Conservation (phyloP, 163 green algal genomes). For the Scenedesmus sp. region DNA sequence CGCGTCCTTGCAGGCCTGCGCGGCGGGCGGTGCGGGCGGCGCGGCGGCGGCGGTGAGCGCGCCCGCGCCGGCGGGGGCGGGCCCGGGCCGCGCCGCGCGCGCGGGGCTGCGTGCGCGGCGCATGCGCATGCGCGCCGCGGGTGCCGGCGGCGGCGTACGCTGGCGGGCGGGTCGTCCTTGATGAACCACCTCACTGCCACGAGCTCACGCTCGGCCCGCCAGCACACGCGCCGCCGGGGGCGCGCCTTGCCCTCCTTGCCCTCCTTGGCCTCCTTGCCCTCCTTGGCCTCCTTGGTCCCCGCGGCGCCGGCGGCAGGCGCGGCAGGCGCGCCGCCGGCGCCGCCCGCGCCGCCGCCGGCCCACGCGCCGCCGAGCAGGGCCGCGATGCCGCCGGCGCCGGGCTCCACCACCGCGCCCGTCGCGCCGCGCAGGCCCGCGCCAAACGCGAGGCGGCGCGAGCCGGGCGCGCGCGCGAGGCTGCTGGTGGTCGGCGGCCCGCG, state of each 20-base stretch:
- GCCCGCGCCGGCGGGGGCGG: too few relatives aligned
- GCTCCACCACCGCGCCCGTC: background rate
- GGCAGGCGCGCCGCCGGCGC: background rate
- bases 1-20: conserved; percentile 34
- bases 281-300: too few relatives aligned
- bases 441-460: conserved; percentile 6
- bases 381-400: background rate
- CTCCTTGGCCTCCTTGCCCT: background rate
- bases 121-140: background rate
- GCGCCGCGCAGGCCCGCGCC: background rate
- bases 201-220: conserved; percentile 16
- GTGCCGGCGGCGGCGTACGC: background rate
- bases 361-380: conserved; percentile 19
- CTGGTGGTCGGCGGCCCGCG: conserved; percentile 12
- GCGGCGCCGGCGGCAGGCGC: background rate
- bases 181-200: conserved; percentile 41
- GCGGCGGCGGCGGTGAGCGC: too few relatives aligned
- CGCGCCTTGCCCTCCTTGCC: background rate
- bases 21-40: too few relatives aligned
- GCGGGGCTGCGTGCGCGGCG: background rate
- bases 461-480: background rate
- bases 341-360: conserved; percentile 1
- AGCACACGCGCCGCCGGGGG: conserved; percentile 4
- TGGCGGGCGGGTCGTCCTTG: conserved; percentile 29
- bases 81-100: too few relatives aligned